Evolutionary conservation across 2,329 filamentous ascomycete species (phyloP).

Genomic region (Neofusicoccum cordaticola): DNA sequence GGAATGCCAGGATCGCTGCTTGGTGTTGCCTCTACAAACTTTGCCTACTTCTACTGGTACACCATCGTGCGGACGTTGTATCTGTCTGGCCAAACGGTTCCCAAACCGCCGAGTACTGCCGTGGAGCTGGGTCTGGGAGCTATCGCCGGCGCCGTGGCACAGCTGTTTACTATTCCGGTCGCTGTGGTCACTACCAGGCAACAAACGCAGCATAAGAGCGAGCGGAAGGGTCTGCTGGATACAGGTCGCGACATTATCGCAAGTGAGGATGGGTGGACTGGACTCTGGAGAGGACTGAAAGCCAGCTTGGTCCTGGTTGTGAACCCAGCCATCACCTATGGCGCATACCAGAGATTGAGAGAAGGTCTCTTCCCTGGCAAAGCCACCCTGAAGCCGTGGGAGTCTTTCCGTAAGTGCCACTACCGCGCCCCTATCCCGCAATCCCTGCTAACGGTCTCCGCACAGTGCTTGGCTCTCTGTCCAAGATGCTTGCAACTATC

Average conservation of each 20-base stretch:
- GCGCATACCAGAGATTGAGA: slow-evolving; percentile 87
- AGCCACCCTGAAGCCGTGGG: slow-evolving; percentile 71
- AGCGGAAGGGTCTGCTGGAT: slow-evolving; percentile 81
- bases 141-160: slow-evolving; percentile 82
- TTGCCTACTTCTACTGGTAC: slow-evolving; percentile 99
- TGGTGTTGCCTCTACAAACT: slow-evolving; percentile 95
- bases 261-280: slow-evolving; percentile 83
- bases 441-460: neutral
- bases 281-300: slow-evolving; percentile 92
- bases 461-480: slow-evolving; percentile 83
- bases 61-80: slow-evolving; percentile 82
- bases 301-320: slow-evolving; percentile 93
- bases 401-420: slow-evolving; percentile 78
- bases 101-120: slow-evolving; percentile 70
- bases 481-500: slow-evolving; percentile 88
- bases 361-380: slow-evolving; percentile 75
- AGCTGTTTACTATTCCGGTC: slow-evolving; percentile 94
- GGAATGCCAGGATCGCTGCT: slow-evolving; percentile 84
- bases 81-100: slow-evolving; percentile 55
- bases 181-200: slow-evolving; percentile 94
- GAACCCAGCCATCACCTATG: slow-evolving; percentile 97
- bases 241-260: slow-evolving; percentile 87
- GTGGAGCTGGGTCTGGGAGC: slow-evolving; percentile 83
- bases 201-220: slow-evolving; percentile 81
- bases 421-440: neutral